Evolutionary conservation across 495 filamentous ascomycete species (phyloP).

Genomic region (Friedmanniomyces simplex): DNA sequence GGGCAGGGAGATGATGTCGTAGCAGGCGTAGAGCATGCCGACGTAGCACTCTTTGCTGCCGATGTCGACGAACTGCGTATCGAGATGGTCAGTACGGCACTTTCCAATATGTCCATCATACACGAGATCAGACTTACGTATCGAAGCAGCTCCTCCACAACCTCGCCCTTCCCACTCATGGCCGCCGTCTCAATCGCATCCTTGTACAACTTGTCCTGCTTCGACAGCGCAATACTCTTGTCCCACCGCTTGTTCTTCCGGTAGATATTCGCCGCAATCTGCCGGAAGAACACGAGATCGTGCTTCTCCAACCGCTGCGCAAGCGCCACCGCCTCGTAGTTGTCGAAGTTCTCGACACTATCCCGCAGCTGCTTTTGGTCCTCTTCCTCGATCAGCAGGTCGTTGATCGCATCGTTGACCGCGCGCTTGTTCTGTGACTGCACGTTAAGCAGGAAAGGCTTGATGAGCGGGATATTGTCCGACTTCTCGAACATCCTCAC

Average conservation of each 20-base stretch:
- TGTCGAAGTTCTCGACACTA: constrained; percentile 97
- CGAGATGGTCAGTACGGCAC: background rate
- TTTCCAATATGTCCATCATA: background rate
- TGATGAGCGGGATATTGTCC: constrained; percentile 96
- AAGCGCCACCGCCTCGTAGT: constrained; percentile 95
- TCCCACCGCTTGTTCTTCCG: constrained; percentile 99
- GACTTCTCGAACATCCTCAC: constrained; percentile 98
- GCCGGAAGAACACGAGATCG: constrained; percentile 97
- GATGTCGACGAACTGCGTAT: constrained; percentile 86
- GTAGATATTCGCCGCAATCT: constrained; percentile 97
- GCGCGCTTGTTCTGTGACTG: constrained; percentile 95
- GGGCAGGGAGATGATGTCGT: constrained; percentile 89
- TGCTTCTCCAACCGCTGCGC: constrained; percentile 91
- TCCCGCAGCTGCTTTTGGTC: constrained; percentile 98
- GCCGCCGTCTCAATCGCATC: constrained; percentile 98
- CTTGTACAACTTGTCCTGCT: constrained; percentile 99
- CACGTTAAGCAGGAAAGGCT: constrained; percentile 95
- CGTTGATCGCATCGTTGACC: constrained; percentile 97
- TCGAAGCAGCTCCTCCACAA: constrained; percentile 88
- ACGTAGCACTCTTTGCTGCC: constrained; percentile 98
- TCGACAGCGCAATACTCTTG: constrained; percentile 96
- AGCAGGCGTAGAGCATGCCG: constrained; percentile 97
- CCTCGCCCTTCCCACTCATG: constrained; percentile 80
- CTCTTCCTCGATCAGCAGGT: constrained; percentile 95
- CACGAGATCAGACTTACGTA: constrained; percentile 65